phyloP scores from a whole-genome alignment of 148 eudicot genomes.

The Rhododendron mucronatum region DNA sequence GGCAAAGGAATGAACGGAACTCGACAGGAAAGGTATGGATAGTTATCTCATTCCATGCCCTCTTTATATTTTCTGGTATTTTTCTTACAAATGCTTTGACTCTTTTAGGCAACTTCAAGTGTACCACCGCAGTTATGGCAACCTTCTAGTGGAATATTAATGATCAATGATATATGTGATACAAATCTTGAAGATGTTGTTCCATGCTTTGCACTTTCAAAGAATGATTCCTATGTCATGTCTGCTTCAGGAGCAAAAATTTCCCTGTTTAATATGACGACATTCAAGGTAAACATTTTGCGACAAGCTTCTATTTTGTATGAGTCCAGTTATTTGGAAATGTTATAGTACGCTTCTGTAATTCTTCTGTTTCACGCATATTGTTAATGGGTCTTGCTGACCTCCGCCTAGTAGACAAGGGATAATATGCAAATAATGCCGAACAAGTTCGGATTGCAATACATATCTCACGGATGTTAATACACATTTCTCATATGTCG shows the following conservation, averaged over 20 bases:
- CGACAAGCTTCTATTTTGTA: not conserved
- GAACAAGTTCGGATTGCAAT: too few relatives aligned
- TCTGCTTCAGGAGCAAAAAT: conserved; percentile 87
- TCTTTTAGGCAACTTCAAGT: conserved; percentile 60
- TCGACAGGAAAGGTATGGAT: conserved; percentile 53
- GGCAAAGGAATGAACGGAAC: conserved; percentile 65
- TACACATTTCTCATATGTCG: too few relatives aligned
- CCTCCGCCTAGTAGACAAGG: too few relatives aligned
- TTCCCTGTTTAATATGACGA: conserved; percentile 75
- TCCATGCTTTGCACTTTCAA: conserved; percentile 88
- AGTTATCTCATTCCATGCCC: not conserved
- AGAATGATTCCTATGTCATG: conserved; percentile 86
- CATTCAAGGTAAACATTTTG: conserved; percentile 54
- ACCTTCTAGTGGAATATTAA: conserved; percentile 69
- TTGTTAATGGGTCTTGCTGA: not conserved
- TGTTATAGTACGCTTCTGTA: not conserved
- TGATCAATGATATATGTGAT: conserved; percentile 68
- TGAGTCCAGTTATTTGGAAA: not conserved
- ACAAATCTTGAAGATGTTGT: conserved; percentile 58
- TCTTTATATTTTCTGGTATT: not conserved
- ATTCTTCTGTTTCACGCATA: not conserved
- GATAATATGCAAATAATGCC: too few relatives aligned
- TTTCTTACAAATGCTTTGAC: not conserved
- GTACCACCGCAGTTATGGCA: conserved; percentile 79
- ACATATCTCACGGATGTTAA: too few relatives aligned